Evolutionary conservation across 1,139 yeast genomes (phyloP), one percentile per base, ranked within the genome.

Genomic region (Ogataea hybrid): DNA sequence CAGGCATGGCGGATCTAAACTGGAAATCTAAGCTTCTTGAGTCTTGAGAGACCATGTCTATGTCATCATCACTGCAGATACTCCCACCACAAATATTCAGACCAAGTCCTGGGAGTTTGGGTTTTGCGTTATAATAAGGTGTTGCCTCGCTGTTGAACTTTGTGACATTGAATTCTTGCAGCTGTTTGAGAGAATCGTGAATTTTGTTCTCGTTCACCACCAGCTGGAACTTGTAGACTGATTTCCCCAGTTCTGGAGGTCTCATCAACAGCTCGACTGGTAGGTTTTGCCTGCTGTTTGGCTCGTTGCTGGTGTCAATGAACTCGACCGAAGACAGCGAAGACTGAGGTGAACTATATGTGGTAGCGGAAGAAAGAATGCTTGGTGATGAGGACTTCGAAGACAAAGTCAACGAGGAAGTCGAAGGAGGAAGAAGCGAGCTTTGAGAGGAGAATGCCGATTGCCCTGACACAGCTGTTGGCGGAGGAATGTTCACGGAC

Each of bases 291-390:
- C 35, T 43, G 16, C 38, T 21, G 5, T 38, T 37, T 4, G 50
- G 36, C 17, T 41, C 49, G 3, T 31, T 29, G 8, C 23, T 21
- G 15, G 42, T 30, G 16, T 51, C 52, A 15, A 32, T 21, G 32
- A 44, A 47, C 25, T 52, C 56, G 25, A 52, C 42, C 2, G 57
- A 53, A 2, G 54, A 44, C 28, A 48, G 28, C 3, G 57, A 52
- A 5, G 59, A 47, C 29, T 53, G 59, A 4, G 57, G 49, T 3
- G 60, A 56, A 11, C 61, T 53, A 15, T 51, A 41, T 5, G 57
- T 47, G 4, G 59, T 53, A 6, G 48, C 39, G 3, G 61, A 53
- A 1, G 62, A 55, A 8, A 47, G 23, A 15, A 53, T 23, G 17
- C 51, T 52, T 32, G 53, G 52, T 2, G 56, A 48, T 6, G 57